phyloP scores from a whole-genome alignment of 495 filamentous ascomycete genomes.

The Xeromyces bisporus region DNA sequence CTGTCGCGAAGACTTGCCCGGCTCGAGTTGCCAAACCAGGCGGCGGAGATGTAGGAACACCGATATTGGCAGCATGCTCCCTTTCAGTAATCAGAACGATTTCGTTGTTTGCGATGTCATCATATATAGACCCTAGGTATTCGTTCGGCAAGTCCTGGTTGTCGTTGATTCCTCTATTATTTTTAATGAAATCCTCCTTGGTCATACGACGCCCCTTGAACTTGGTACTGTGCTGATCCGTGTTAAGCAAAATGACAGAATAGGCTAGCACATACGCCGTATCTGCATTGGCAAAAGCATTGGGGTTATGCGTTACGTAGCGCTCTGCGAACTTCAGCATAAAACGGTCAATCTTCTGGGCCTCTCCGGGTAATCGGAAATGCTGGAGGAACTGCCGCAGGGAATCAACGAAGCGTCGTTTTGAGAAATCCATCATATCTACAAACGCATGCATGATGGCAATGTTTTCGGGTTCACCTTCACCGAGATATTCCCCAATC shows the following conservation, averaged over 20 bases:
- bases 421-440: conserved; percentile 86
- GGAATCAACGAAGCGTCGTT: conserved; percentile 83
- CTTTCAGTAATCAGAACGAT: conserved; percentile 90
- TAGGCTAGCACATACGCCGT: conserved; percentile 94
- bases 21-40: conserved; percentile 63
- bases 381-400: conserved; percentile 82
- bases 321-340: conserved; percentile 98
- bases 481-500: conserved; percentile 89
- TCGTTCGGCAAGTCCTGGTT: conserved; percentile 85
- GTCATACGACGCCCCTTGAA: conserved; percentile 72
- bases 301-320: conserved; percentile 86
- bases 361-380: conserved; percentile 89
- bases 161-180: conserved; percentile 97
- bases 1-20: conserved; percentile 76
- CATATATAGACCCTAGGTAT: conserved; percentile 75
- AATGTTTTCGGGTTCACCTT: conserved; percentile 81
- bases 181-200: conserved; percentile 94
- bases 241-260: conserved; percentile 93
- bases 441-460: conserved; percentile 98
- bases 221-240: conserved; percentile 82
- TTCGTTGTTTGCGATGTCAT: conserved; percentile 80
- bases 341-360: conserved; percentile 98
- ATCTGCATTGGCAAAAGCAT: conserved; percentile 95
- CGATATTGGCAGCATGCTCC: conserved; percentile 63
- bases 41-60: conserved; percentile 38